phyloP scores from a whole-genome alignment of 2,329 filamentous ascomycete genomes.

The Penicillium sp. region DNA sequence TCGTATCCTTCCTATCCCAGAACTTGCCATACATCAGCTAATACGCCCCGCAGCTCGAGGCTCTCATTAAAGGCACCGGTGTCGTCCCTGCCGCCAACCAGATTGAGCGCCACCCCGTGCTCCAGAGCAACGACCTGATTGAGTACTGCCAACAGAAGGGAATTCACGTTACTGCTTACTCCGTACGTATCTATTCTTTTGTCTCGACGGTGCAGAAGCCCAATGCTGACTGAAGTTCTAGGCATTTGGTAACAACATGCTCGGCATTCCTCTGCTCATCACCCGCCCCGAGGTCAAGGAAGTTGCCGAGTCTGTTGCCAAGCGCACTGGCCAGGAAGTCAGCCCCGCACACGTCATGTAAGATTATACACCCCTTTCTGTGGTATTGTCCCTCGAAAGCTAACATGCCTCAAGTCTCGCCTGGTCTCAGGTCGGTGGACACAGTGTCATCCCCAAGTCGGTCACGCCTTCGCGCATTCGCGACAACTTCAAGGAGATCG shows the following conservation, averaged over 20 bases:
- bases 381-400: background rate
- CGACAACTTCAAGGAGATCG: slow-evolving; percentile 38
- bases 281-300: slow-evolving; percentile 56
- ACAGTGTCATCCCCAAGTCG: slow-evolving; percentile 39
- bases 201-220: background rate
- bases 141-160: slow-evolving; percentile 50
- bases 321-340: slow-evolving; percentile 29
- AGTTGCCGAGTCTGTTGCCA: slow-evolving; percentile 50
- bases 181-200: slow-evolving; percentile 29
- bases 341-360: slow-evolving; percentile 33
- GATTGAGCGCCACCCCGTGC: slow-evolving; percentile 60
- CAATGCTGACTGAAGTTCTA: slow-evolving; percentile 8
- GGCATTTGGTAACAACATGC: slow-evolving; percentile 51
- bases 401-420: slow-evolving; percentile 24
- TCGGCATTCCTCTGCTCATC: slow-evolving; percentile 56
- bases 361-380: slow-evolving; percentile 1
- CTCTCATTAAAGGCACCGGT: slow-evolving; percentile 45
- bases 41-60: slow-evolving; percentile 38
- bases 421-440: slow-evolving; percentile 35
- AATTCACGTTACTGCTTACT: slow-evolving; percentile 57
- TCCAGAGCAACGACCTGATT: slow-evolving; percentile 53
- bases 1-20: slow-evolving; percentile 5
- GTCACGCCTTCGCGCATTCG: slow-evolving; percentile 37
- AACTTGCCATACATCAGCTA: background rate
- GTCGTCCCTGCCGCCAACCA: slow-evolving; percentile 59